Evolutionary conservation across 768 basidiomycete species (phyloP), one percentile per base, ranked within the genome.

Genomic region (Pisolithus tinctorius): DNA sequence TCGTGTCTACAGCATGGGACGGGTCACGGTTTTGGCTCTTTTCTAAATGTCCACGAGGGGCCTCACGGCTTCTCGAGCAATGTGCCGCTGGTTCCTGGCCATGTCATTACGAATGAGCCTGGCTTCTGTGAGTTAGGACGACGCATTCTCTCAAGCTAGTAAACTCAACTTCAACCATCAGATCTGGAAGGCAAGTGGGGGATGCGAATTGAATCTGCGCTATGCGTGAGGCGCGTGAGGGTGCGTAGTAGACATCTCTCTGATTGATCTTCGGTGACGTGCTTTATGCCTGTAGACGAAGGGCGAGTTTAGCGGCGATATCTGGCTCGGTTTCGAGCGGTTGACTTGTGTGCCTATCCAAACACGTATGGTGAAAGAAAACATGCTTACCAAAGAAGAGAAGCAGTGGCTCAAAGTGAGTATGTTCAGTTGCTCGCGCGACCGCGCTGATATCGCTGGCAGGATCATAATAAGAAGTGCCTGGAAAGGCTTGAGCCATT

Each of bases 311-410:
- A 86, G 82, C 55, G 86, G 84, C 26, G 75, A 83, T 59, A 71
- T 80, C 25, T 97, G 92, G 92, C 78, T 92, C 34, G 88, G 86
- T 7, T 97, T 95, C 65, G 90, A 94, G 67, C 84, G 93, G 4
- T 73, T 97, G 58, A 95, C 94, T 2, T 85, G 88, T 70, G 93
- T 97, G 9, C 95, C 95, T 4, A 96, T 97, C 60, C 88, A 93
- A 68, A 88, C 88, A 2, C 77, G 80, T 58, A 87, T 98, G 82
- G 84, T 97, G 47, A 87, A 91, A 63, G 86, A 83, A 44, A 74
- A 65, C 47, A 82, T 96, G 79, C 78, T 97, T 50, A 82, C 86
- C 16, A 88, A 85, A 63, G 85, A 88, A 54, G 93, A 97, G 72
- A 85, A 81, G 55, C 70, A 78, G 49, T 98, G 95, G 95, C 62